Evolutionary conservation across 2,329 filamentous ascomycete genomes (phyloP).

Genomic region (Chaetomium sp.): DNA sequence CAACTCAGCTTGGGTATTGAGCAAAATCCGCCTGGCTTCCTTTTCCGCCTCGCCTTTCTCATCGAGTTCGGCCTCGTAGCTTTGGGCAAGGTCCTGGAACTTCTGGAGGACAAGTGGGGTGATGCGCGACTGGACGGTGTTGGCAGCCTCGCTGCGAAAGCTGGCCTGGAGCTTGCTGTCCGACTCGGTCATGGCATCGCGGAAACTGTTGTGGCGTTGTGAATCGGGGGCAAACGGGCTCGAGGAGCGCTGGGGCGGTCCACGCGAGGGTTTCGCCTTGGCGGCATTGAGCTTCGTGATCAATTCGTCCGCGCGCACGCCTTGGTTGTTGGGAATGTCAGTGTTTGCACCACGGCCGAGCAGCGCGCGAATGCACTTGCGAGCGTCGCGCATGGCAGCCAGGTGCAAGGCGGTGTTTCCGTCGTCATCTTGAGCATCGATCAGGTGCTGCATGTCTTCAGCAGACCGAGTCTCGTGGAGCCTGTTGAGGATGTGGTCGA

Average conservation of each 20-base stretch:
- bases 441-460: constrained; percentile 66
- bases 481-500: constrained; percentile 84
- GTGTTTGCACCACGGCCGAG: constrained; percentile 74
- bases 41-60: constrained; percentile 66
- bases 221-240: constrained; percentile 61
- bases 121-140: constrained; percentile 62
- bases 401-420: constrained; percentile 80
- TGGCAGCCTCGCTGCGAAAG: constrained; percentile 59
- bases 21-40: constrained; percentile 59
- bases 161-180: constrained; percentile 32
- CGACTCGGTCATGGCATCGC: constrained; percentile 43
- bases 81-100: constrained; percentile 61
- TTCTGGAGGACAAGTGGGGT: constrained; percentile 64
- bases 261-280: constrained; percentile 50
- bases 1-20: constrained; percentile 62
- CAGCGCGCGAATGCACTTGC: constrained; percentile 80
- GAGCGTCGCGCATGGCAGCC: constrained; percentile 73
- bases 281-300: constrained; percentile 69
- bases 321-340: constrained; percentile 74
- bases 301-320: constrained; percentile 77
- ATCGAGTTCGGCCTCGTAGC: constrained; percentile 67
- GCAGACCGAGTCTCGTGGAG: constrained; percentile 72
- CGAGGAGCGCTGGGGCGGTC: constrained; percentile 67
- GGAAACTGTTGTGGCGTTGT: constrained; percentile 48
- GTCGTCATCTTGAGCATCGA: constrained; percentile 77